These are phyloP conservation scores for Saksenaea oblongispora DNA, from an alignment of 371 early-diverging fungal genomes.

Conservation along the genomic window DNA sequence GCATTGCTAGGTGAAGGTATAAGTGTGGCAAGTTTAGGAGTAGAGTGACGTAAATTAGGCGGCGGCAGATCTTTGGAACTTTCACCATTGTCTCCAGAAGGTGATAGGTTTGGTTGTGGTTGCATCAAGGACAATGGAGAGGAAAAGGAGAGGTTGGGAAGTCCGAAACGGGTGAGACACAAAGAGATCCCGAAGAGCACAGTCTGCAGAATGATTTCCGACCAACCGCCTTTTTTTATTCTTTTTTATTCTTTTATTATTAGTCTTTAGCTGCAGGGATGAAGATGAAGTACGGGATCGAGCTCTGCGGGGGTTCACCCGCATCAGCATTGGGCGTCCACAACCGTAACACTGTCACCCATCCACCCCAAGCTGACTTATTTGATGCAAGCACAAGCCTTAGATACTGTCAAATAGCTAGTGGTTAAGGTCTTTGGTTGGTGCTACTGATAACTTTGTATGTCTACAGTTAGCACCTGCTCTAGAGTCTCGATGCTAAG, in stretches of 20 bases:
- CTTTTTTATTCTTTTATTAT: not conserved
- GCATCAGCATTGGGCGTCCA: not conserved
- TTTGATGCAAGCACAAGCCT: not conserved
- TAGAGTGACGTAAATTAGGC: not conserved
- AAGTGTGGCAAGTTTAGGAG: not conserved
- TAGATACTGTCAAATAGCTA: not conserved
- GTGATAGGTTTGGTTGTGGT: not conserved
- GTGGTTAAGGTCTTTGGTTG: not conserved
- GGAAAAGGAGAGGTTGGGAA: not conserved
- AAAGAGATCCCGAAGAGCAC: not conserved
- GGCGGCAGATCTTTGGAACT: not conserved
- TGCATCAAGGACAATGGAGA: not conserved
- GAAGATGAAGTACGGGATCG: not conserved
- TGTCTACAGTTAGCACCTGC: conserved; percentile 21
- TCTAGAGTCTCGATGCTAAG: conserved; percentile 31
- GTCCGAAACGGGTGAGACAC: not conserved
- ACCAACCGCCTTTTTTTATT: not conserved
- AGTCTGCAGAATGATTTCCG: not conserved
- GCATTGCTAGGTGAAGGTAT: not conserved
- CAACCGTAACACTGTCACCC: not conserved
- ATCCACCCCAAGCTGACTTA: not conserved
- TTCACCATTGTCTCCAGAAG: not conserved
- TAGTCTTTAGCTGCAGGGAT: not conserved
- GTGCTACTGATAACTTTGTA: not conserved
- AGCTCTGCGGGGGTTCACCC: not conserved